Evolutionary conservation across 2,329 filamentous ascomycete species (phyloP), one percentile per base, ranked within the genome.

Genomic region (Zymoseptoria ardabiliae): DNA sequence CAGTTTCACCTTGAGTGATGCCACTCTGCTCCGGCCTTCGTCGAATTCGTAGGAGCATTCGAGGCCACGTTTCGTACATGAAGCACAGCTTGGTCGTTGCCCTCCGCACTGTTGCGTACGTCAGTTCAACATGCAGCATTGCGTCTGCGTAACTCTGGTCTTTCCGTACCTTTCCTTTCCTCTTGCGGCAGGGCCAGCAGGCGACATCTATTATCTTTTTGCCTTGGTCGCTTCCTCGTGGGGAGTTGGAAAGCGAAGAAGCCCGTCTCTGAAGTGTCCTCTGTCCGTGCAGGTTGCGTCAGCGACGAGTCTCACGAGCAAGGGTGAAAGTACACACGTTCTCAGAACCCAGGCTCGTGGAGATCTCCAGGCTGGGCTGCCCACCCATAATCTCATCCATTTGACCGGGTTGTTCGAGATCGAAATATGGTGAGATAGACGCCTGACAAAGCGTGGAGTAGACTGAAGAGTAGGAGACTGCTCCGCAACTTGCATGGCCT

Each of bases 111-210:
- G 25, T 23, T 45, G 11, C 25, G 17, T 49, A 28, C 6, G 25
- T 21, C 30, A 48, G 11, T 48, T 23, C 30, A 49, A 45, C 13
- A n/a, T 45, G 17, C 35, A 45, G 11, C 35, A 13, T 6, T 4
- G 35, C 35, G 35, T 45, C 35, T 45, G 35, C 11, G n/a, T 13
- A n/a, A 45, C 11, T 45, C 35, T 17, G 13, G 17, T 13, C 9
- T 53, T 11, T 17, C 7, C 13, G 10, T 55, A 62, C 60, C 52
- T 63, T 64, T 54, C 56, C 62, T 23, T 66, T 66, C 13, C 62
- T 54, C 50, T 54, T 63, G n/a, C 64, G 61, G 60, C 64, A 66
- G 11, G 62, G 56, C 64, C 64, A 66, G 55, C 64, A 66, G 21
- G 64, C 64, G 35, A 66, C 64, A 41, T 66, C 62, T 17, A 64